Conservation (phyloP, 768 basidiomycete species). For the Tulasnella sp. region DNA sequence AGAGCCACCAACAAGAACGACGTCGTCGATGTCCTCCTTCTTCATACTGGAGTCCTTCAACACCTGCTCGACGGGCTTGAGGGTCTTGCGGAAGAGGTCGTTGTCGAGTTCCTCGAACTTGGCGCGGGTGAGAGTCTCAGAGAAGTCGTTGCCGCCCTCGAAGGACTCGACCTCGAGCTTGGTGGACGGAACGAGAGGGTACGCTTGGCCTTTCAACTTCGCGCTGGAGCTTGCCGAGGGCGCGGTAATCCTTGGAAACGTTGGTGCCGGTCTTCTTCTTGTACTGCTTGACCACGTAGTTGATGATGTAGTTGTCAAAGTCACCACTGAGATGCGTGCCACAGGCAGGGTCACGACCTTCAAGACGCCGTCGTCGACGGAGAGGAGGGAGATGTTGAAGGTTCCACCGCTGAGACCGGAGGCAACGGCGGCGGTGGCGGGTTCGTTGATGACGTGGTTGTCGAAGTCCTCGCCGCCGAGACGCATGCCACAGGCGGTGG, state of each 20-base stretch:
- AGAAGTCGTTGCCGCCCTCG: slow-evolving; percentile 96
- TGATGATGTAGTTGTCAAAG: slow-evolving; percentile 33
- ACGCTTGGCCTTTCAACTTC: slow-evolving; percentile 97
- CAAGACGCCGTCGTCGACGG: slow-evolving; percentile 34
- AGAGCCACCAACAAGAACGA: slow-evolving; percentile 90
- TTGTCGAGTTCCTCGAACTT: slow-evolving; percentile 95
- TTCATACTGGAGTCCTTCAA: slow-evolving; percentile 97
- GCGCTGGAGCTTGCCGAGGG: slow-evolving; percentile 92
- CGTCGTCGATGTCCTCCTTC: slow-evolving; percentile 85
- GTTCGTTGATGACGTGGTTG: too few species aligned
- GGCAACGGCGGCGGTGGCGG: too few species aligned
- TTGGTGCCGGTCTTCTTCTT: slow-evolving; percentile 29
- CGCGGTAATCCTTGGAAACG: slow-evolving; percentile 43
- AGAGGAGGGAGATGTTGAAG: slow-evolving; percentile 32
- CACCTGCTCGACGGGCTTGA: slow-evolving; percentile 96
- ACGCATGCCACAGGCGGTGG: slow-evolving; percentile 96
- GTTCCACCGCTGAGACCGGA: too few species aligned
- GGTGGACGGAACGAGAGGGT: slow-evolving; percentile 93
- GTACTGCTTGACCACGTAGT: slow-evolving; percentile 30
- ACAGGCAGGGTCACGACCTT: slow-evolving; percentile 29
- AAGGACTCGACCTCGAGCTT: slow-evolving; percentile 98
- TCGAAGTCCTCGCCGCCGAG: too few species aligned
- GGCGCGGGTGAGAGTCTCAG: slow-evolving; percentile 95
- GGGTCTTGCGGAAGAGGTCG: slow-evolving; percentile 85
- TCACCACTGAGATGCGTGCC: slow-evolving; percentile 36